Evolutionary conservation across 179 eudicot species (phyloP), one percentile per base, ranked within the genome.

Genomic region (Pouteria campechiana): DNA sequence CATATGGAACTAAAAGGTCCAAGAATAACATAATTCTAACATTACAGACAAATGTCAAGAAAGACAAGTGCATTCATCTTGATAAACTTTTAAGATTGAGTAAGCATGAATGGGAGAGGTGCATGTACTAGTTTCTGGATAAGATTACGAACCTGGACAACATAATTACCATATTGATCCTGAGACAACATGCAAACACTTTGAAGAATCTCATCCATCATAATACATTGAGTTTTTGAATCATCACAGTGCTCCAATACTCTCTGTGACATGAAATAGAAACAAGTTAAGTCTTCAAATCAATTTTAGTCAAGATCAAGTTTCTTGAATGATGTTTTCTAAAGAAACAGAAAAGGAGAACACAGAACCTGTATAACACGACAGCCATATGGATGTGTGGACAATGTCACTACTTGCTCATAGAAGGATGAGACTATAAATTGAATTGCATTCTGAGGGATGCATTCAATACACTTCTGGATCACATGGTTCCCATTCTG

Each of bases 331-430:
- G 13, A 7, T 41, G n/a, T 10, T 17, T 35, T 3, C 18, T 14
- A 31, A 15, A 19, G 45, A 9, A 6, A 16, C 16, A 17, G 14
- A 6, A 1, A 32, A 42, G 3, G 7, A 33, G 6, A 46, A 24
- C 7, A 24, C 11, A 21, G 3, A 43, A 92, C 99, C 96, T 88
- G 99, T 59, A 92, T 88, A 50, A 92, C 99, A 58, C 99, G 99
- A 56, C 99, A 92, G 47, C 99, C 99, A 75, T 92, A 92, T 19
- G 99, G 99, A 70, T 92, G 99, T 37, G 96, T 87, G 25, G 99
- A 92, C 56, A 92, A 63, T 10, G 81, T 73, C 68, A 88, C 81
- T 28, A 92, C 89, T 78, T 92, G 94, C 51, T 81, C 96, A 49
- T 72, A 92, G 54, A 92, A 88, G 32, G 85, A 79, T 3, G 86